These are phyloP conservation scores for Elaeis guineensis DNA, from an alignment of 176 grass and related monocot species.

Conservation along the genomic window DNA sequence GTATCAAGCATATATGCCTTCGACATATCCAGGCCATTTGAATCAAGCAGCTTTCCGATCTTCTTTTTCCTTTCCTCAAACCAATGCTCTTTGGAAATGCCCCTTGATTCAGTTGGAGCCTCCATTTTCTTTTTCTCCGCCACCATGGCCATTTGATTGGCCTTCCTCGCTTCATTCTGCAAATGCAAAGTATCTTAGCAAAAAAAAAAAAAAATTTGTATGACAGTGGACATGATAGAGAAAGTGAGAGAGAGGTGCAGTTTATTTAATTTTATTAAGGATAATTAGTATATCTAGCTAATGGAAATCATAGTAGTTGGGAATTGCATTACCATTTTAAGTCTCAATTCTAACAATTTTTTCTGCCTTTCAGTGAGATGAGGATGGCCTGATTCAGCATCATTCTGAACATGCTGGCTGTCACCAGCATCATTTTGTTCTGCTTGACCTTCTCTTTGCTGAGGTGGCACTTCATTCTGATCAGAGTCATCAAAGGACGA, in stretches of 20 bases:
- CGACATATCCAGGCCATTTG: slow-evolving; percentile 88
- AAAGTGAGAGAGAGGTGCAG: too few relatives aligned
- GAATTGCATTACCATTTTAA: slow-evolving; percentile 60
- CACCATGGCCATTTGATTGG: slow-evolving; percentile 87
- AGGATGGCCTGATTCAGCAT: slow-evolving; percentile 33
- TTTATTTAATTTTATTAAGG: too few relatives aligned
- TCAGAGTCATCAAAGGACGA: slow-evolving; percentile 22
- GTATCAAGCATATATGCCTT: slow-evolving; percentile 94
- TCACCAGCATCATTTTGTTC: slow-evolving; percentile 13
- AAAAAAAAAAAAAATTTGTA: not conserved
- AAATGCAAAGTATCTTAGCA: not conserved
- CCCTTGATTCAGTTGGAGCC: slow-evolving; percentile 56
- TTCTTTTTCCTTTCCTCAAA: slow-evolving; percentile 92
- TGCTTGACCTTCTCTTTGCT: slow-evolving; percentile 11
- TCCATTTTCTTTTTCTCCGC: slow-evolving; percentile 89
- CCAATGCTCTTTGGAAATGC: slow-evolving; percentile 97
- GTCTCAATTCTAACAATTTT: slow-evolving; percentile 63
- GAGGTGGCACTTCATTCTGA: slow-evolving; percentile 4
- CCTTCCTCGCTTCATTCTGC: slow-evolving; percentile 88
- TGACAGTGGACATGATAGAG: too few relatives aligned
- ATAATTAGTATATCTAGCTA: too few relatives aligned
- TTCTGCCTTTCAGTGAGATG: slow-evolving; percentile 84
- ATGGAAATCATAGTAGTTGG: too few relatives aligned
- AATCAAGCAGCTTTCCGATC: slow-evolving; percentile 85
- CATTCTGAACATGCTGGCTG: slow-evolving; percentile 11